Conservation (phyloP, 108 stramenopile genomes). For the Fragilariopsis cylindrus region DNA sequence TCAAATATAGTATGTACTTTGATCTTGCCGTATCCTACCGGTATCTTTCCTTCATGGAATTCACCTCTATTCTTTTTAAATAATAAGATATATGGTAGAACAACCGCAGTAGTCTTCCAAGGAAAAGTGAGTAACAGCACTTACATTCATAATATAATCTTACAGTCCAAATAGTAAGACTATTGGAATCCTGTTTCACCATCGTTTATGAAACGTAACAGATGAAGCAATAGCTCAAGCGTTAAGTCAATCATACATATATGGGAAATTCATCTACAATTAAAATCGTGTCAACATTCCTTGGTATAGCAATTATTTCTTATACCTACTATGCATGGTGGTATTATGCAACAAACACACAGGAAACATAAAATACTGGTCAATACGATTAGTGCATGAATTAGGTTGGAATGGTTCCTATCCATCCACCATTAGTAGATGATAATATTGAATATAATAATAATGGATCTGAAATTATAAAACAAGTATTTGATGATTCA, state of each 20-base stretch:
- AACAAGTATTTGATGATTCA: constrained; percentile 23
- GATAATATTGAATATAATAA: background rate
- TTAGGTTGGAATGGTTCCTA: constrained; percentile 18
- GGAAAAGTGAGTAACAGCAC: no score
- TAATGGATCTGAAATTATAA: background rate
- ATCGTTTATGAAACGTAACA: no score
- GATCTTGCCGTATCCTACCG: no score
- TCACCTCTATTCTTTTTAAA: no score
- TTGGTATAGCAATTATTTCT: background rate
- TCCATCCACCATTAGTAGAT: background rate
- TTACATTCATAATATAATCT: no score
- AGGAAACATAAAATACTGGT: constrained; percentile 19
- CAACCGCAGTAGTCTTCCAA: no score
- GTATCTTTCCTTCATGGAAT: no score
- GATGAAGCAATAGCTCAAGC: no score
- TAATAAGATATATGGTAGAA: no score
- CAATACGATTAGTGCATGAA: constrained; percentile 12
- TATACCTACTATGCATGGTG: background rate
- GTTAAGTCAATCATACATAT: background rate
- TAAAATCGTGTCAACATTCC: background rate
- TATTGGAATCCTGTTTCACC: no score
- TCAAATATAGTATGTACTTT: no score
- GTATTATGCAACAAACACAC: background rate
- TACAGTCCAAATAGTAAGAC: no score
- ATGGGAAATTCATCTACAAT: constrained; percentile 1